These are phyloP conservation scores for Backusella australiensis DNA, from an alignment of 192 early-diverging fungal species.

Conservation along the genomic window DNA sequence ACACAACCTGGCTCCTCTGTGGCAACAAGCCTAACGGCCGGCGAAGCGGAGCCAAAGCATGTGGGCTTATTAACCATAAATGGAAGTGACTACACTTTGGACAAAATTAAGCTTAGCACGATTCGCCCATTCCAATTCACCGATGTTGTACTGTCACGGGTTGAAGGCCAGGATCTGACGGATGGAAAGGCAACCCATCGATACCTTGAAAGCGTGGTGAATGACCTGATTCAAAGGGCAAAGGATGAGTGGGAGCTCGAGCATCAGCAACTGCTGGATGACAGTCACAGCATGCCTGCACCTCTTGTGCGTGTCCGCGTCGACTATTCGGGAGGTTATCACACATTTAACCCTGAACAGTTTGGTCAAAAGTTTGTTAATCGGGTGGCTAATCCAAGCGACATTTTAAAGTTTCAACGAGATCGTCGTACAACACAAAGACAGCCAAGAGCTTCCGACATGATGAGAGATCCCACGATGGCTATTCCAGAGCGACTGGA, in stretches of 20 bases:
- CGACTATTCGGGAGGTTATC: constrained; percentile 84
- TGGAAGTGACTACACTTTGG: constrained; percentile 61
- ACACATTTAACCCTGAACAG: constrained; percentile 80
- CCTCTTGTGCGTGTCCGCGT: constrained; percentile 84
- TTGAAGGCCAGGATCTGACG: constrained; percentile 44
- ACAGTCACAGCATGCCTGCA: constrained; percentile 50
- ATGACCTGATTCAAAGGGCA: constrained; percentile 65
- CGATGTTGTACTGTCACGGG: constrained; percentile 58
- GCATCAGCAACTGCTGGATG: background rate
- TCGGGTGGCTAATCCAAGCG: constrained; percentile 84
- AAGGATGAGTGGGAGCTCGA: constrained; percentile 52
- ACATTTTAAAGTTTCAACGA: constrained; percentile 82
- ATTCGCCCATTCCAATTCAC: constrained; percentile 89
- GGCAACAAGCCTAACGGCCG: constrained; percentile 83
- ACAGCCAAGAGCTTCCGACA: background rate
- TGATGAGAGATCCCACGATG: constrained; percentile 34
- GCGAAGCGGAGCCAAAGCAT: constrained; percentile 75
- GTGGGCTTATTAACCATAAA: constrained; percentile 62
- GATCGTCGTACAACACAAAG: constrained; percentile 30
- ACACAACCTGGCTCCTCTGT: constrained; percentile 93
- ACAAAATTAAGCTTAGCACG: constrained; percentile 71
- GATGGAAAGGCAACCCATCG: constrained; percentile 53
- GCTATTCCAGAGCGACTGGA: background rate
- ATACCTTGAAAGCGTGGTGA: constrained; percentile 57
- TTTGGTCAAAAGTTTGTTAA: constrained; percentile 83